Conservation (phyloP, 768 basidiomycete species). For the Boletus edulis region DNA sequence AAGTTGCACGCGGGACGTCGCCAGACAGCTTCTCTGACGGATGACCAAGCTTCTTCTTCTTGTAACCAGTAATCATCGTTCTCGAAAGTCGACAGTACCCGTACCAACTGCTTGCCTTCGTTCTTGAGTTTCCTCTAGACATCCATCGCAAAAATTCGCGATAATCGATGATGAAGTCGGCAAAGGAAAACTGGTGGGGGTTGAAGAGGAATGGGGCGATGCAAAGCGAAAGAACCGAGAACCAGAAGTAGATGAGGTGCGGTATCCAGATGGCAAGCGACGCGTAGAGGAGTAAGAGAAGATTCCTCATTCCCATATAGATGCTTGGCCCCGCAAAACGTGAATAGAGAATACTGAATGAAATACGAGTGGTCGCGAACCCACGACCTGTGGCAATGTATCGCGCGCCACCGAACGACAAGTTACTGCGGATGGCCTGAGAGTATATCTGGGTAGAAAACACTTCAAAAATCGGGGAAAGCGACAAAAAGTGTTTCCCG, state of each 20-base stretch:
- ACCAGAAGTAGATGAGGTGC: conserved; percentile 98
- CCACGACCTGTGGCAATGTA: conserved; percentile 99
- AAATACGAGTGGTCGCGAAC: conserved; percentile 95
- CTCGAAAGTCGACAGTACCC: conserved; percentile 97
- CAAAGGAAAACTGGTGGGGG: conserved; percentile 97
- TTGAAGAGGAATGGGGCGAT: conserved; percentile 99
- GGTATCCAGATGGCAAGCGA: conserved; percentile 93
- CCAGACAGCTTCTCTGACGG: conserved; percentile 97
- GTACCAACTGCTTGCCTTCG: conserved; percentile 98
- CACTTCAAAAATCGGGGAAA: conserved; percentile 97
- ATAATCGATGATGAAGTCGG: conserved; percentile 99
- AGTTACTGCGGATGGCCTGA: conserved; percentile 93
- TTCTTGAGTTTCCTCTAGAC: conserved; percentile 96
- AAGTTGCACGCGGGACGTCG: conserved; percentile 89
- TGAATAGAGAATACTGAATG: conserved; percentile 95
- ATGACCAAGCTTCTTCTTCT: conserved; percentile 97
- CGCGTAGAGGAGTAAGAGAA: conserved; percentile 86
- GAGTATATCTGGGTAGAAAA: conserved; percentile 99
- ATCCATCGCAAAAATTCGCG: conserved; percentile 99
- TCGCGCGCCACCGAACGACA: conserved; percentile 96
- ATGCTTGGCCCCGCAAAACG: conserved; percentile 99
- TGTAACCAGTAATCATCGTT: conserved; percentile 98
- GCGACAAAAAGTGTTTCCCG: conserved; percentile 93
- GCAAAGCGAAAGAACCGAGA: conserved; percentile 91
- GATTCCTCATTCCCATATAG: conserved; percentile 96